Base-by-base conservation (phyloP, 148 eudicot species). In the Nepenthes gracilis region DNA sequence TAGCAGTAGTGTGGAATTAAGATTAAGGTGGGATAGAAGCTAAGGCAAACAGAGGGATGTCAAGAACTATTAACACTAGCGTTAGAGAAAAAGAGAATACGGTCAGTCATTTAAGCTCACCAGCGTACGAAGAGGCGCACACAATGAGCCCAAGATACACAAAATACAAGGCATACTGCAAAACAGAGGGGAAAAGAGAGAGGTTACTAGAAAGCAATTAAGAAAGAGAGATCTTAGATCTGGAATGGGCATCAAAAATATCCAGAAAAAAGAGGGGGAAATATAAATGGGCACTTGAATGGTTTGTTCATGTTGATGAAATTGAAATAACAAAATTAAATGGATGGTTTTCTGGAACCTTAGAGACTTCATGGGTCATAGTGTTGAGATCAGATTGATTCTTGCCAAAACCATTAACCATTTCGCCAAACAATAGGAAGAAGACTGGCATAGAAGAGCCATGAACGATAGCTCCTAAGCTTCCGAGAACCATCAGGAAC, bases 381-480 rank as follows among this genome's bases (percentile, higher is more conserved):
- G 87, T 75, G 47, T 65, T 64, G 36, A 94, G 84, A 85, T 94
- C 90, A 57, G 78, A 57, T 47, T 94, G 99, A 48, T 94, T 94
- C 49, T 94, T 71, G 15, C 99, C 99, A 43, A 94, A 94, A 0
- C 99, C 99, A 59, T 94, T 94, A 49, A 94, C 95, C 97, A 94
- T 86, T 68, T 89, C 71, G 57, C 99, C 99, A 55, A 94, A 94
- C 9, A 94, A 68, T 13, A 94, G 77, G 65, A 94, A 94, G 76
- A 94, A 94, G 15, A 86, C 83, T 1, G 99, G 99, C 99, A 94
- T 94, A 47, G 99, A 86, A 37, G 99, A 89, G 35, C 99, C 99
- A 57, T 94, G 99, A 64, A 94, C 47, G 15, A 94, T 47, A 38
- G 99, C 99, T 1, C 99, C 99, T 2, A 94, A 37, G 54, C 76